phyloP scores from a whole-genome alignment of 2,329 filamentous ascomycete genomes.

The Paracamarosporium sp. region DNA sequence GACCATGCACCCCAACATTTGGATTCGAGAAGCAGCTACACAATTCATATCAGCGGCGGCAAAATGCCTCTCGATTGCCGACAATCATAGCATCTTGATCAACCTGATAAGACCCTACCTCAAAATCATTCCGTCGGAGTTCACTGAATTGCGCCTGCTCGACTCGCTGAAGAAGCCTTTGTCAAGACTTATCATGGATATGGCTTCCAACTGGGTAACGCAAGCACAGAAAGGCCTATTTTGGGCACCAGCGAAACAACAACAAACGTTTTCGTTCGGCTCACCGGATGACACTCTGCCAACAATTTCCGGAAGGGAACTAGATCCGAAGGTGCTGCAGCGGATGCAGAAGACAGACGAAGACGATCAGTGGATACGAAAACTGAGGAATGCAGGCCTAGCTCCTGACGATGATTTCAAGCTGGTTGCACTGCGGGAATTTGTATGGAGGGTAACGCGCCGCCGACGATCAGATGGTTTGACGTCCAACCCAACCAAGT shows the following conservation, averaged over 20 bases:
- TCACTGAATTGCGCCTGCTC: constrained; percentile 76
- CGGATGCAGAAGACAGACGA: constrained; percentile 82
- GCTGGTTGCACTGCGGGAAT: constrained; percentile 82
- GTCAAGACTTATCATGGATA: constrained; percentile 80
- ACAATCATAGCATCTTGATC: constrained; percentile 81
- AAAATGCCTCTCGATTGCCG: constrained; percentile 77
- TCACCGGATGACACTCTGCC: constrained; percentile 62
- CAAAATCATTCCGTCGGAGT: constrained; percentile 72
- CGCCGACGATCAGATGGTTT: constrained; percentile 67
- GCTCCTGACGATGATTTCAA: constrained; percentile 86
- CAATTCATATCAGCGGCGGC: constrained; percentile 82
- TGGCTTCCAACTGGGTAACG: constrained; percentile 83
- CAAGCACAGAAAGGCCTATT: constrained; percentile 84
- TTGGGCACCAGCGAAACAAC: constrained; percentile 79
- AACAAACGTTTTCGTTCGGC: constrained; percentile 72
- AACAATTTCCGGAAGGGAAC: constrained; percentile 63
- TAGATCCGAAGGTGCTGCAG: constrained; percentile 64
- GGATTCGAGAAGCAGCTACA: constrained; percentile 89
- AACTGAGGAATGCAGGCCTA: constrained; percentile 84
- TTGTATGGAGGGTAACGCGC: constrained; percentile 84
- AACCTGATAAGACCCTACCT: constrained; percentile 84
- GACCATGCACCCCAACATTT: constrained; percentile 90
- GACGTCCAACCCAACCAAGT: constrained; percentile 49
- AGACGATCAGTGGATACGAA: constrained; percentile 90
- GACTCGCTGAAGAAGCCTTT: constrained; percentile 85